Evolutionary conservation across 768 basidiomycete genomes (phyloP), one percentile per base, ranked within the genome.

Genomic region (Amanita muscaria): DNA sequence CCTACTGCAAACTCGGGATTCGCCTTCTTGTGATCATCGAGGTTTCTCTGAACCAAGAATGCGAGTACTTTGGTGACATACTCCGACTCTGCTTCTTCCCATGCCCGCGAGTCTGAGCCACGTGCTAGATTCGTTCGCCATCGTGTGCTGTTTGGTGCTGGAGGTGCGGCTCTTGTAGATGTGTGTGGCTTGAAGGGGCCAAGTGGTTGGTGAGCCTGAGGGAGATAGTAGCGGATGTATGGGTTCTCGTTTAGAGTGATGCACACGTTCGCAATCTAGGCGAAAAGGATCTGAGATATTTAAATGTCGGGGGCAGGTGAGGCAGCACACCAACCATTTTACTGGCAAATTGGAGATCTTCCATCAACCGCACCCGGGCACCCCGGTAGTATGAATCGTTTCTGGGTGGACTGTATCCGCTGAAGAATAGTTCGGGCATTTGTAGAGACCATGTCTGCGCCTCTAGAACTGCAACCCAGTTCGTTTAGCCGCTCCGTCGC

Each of bases 201-300:
- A 11, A 97, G 72, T 1, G 92, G 93, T 2, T 72, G 70, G 55
- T 92, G 90, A 50, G 85, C 76, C 10, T 79, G 66, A 4, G 94
- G 90, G 42, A 87, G 65, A 59, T 96, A 97, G 65, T 94, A 98
- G 24, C 94, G 84, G 52, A 98, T 83, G 59, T 77, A 84, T 0
- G 96, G 96, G 56, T 83, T 88, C 59, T 99, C 96, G 55, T 90
- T 85, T 22, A 98, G 64, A 0, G 88, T 79, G 12, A 96, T 83
- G 61, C 92, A 89, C 3, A 93, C 64, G 54, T 97, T 96, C 21
- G 89, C 62, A 51, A 99, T 83, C 92, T 86, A 55, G 38, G 19
- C n/a, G 23, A 25, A 35, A 29, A 44, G 34, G 12, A 32, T 31
- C 39, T 37, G 46, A 34, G 44, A 14, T 42, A 38, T 21, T 15